Conservation (phyloP, 441 rosid genomes). For the Heliophila coronopifolia region DNA sequence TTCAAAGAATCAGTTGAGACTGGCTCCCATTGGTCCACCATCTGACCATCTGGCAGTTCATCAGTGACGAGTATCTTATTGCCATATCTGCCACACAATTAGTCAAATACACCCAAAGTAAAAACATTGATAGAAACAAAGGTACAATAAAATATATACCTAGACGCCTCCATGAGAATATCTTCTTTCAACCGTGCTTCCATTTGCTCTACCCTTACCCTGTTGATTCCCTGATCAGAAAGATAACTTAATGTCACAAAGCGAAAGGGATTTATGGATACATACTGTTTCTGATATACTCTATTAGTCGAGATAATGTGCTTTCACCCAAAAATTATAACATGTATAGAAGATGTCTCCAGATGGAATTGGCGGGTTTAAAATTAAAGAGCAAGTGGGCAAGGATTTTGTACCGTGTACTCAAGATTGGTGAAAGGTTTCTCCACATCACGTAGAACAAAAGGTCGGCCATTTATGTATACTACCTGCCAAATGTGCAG, state of each 20-base stretch:
- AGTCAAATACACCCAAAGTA: slow-evolving; percentile 8
- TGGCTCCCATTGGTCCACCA: slow-evolving; percentile 99
- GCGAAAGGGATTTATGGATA: neutral
- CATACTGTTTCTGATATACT: neutral
- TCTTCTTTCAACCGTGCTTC: slow-evolving; percentile 90
- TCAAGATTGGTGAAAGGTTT: slow-evolving; percentile 97
- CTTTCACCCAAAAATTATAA: neutral
- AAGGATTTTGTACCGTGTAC: slow-evolving; percentile 56
- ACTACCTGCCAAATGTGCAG: slow-evolving; percentile 57
- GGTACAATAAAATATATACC: slow-evolving; percentile 36
- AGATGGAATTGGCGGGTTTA: neutral
- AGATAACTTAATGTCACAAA: slow-evolving; percentile 22
- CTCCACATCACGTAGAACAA: slow-evolving; percentile 95
- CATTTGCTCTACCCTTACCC: slow-evolving; percentile 94
- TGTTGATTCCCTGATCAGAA: slow-evolving; percentile 73
- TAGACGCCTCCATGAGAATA: slow-evolving; percentile 80
- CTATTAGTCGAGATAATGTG: neutral
- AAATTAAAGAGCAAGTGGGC: neutral
- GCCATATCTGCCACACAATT: slow-evolving; percentile 67
- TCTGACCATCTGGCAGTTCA: slow-evolving; percentile 98
- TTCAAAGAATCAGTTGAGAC: slow-evolving; percentile 81
- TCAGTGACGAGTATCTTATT: slow-evolving; percentile 98
- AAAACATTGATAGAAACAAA: slow-evolving; percentile 12
- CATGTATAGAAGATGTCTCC: neutral
- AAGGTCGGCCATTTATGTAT: slow-evolving; percentile 90